These are phyloP conservation scores for Gigaspora rosea DNA, from an alignment of 192 early-diverging fungal genomes.

Conservation along the genomic window DNA sequence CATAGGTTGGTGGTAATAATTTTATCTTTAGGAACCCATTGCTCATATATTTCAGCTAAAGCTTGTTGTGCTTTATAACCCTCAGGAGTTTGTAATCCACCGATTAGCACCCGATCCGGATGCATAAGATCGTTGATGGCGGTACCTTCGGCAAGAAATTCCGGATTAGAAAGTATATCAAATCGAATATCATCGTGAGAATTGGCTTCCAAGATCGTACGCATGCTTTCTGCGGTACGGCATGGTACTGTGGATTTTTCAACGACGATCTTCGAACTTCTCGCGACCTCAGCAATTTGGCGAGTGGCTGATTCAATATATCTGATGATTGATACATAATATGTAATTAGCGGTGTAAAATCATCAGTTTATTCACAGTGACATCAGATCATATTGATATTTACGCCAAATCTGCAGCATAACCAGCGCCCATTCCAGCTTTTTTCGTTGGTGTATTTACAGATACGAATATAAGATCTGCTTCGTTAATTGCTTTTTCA, in stretches of 20 bases:
- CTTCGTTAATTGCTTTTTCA: slow-evolving; percentile 70
- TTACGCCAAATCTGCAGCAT: slow-evolving; percentile 82
- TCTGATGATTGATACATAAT: slow-evolving; percentile 45
- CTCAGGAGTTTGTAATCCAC: slow-evolving; percentile 69
- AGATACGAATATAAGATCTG: slow-evolving; percentile 89
- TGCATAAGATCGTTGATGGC: slow-evolving; percentile 79
- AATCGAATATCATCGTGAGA: slow-evolving; percentile 67
- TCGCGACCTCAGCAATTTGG: slow-evolving; percentile 80
- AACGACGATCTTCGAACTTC: slow-evolving; percentile 83
- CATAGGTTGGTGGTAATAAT: slow-evolving; percentile 91
- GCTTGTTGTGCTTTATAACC: slow-evolving; percentile 76
- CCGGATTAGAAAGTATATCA: slow-evolving; percentile 90
- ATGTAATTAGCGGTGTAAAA: no score
- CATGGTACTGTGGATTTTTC: slow-evolving; percentile 97
- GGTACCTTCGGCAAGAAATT: slow-evolving; percentile 95
- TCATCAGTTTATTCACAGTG: no score
- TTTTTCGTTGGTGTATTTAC: slow-evolving; percentile 93
- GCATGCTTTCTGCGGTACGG: slow-evolving; percentile 82
- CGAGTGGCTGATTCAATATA: slow-evolving; percentile 82
- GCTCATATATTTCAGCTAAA: slow-evolving; percentile 75
- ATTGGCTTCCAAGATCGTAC: slow-evolving; percentile 83
- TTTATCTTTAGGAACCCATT: slow-evolving; percentile 82
- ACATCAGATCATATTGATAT: slow-evolving; percentile 23
- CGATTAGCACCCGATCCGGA: slow-evolving; percentile 92
- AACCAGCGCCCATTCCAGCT: slow-evolving; percentile 73